These are phyloP conservation scores for Saitoella complicata DNA, from an alignment of 805 yeast species.

Conservation along the genomic window DNA sequence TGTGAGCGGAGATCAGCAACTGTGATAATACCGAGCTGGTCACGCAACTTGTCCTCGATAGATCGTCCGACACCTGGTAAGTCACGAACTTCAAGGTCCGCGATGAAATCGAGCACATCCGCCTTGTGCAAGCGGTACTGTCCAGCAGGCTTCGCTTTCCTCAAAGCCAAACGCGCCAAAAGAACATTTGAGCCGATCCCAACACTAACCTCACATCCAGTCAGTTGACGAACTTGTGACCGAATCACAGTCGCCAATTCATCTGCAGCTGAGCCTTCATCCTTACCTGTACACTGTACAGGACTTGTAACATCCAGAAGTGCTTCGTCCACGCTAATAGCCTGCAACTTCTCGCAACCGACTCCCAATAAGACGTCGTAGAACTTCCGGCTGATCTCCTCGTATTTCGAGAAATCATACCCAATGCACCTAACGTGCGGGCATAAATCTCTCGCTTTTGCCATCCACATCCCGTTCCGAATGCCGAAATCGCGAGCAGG, in stretches of 20 bases:
- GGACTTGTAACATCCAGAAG: constrained; percentile 44
- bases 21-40: constrained; percentile 20
- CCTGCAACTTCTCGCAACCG: constrained; percentile 36
- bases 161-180: constrained; percentile 58
- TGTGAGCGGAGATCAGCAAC: constrained; percentile 27
- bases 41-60: constrained; percentile 31
- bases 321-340: constrained; percentile 87
- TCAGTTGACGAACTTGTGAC: constrained; percentile 25
- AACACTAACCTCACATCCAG: constrained; percentile 57
- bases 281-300: constrained; percentile 7
- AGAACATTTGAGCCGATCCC: constrained; percentile 66
- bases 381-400: constrained; percentile 42
- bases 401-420: constrained; percentile 65
- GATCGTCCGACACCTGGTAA: constrained; percentile 29
- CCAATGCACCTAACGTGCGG: constrained; percentile 47
- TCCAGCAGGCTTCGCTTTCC: constrained; percentile 72
- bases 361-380: constrained; percentile 39
- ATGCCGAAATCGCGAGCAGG: constrained; percentile 63
- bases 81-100: constrained; percentile 23
- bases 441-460: constrained; percentile 44
- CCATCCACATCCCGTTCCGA: constrained; percentile 79
- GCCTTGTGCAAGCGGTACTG: constrained; percentile 24
- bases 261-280: constrained; percentile 11
- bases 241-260: constrained; percentile 24
- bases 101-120: constrained; percentile 19